Base-by-base conservation (phyloP, 2,329 filamentous ascomycete genomes). In the Fusarium veterinarium region DNA sequence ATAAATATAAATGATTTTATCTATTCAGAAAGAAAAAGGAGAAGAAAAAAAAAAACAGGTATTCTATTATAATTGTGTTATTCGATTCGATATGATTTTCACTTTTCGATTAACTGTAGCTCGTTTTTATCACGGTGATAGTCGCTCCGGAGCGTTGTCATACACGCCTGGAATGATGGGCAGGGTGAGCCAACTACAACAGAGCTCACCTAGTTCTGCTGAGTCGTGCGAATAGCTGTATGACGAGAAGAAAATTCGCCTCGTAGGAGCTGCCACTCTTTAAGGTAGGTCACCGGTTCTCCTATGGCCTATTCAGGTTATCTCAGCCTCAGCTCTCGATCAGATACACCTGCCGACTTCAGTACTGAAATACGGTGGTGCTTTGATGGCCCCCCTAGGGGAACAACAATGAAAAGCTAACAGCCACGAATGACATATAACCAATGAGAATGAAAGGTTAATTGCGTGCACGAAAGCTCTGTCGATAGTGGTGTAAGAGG, bases 181-280 rank as follows among this genome's bases (percentile, higher is more conserved):
- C 16, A 35, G 33, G 33, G 33, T 35, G 33, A 35, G 33, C 8
- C 33, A 35, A 35, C 33, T 23, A 16, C 41, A 17, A 11, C 41
- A 16, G 41, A 17, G 41, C 41, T 42, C 23, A 42, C 41, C 41
- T 42, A 20, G 41, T 17, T 42, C n/a, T 42, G 41, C n/a, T 42
- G n/a, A 35, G 33, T 42, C 41, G 16, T 23, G 23, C n/a, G n/a
- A 41, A 16, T 41, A 42, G 41, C 41, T 16, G 16, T 16, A 42
- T 42, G 5, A 9, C n/a, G 40, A 23, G 40, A 23, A 42, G 14
- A 17, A 42, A 42, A 23, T 17, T n/a, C 23, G 14, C 14, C 6
- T 23, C n/a, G n/a, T 35, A 42, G 96, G 96, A 75, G 94, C 94
- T 61, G 94, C 95, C 45, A 99, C 97, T 14, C 96, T 96, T 3